Base-by-base conservation (phyloP, 1,284 basidiomycete genomes). In the Apiotrichum porosum region DNA sequence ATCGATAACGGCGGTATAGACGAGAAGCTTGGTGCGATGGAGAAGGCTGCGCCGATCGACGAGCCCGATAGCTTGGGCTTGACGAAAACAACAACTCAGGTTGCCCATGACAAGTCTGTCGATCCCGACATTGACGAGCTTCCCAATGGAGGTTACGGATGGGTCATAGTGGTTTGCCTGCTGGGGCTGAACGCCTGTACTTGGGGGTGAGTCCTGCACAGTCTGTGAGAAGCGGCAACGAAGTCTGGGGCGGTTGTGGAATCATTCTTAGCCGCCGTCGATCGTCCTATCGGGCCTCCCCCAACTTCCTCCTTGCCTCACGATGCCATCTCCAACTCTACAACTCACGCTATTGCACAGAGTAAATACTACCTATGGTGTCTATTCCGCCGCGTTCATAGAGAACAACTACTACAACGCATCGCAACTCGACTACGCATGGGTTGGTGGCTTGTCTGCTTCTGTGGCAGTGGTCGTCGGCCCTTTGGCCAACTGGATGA, bases 331-430 rank as follows among this genome's bases (percentile, higher is more conserved):
- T 28, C 26, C 26, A 28, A 6, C 26, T 6, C 26, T 6, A 28
- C 26, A 6, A 28, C 26, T 6, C 26, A 28, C 8, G 12, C 26
- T 26, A 47, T 34, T 44, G 12, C 9, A 52, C 56, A 73, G 73
- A 18, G 60, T 71, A 51, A 75, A 75, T 51, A 73, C 73, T 6
- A 72, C 72, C 3, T 76, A 75, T 38, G 74, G 74, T 17, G 71
- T 76, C n/a, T 76, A 69, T 58, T 63, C 73, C 6, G 61, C 72
- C 12, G 75, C 68, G 51, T 76, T 75, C 47, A 60, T 69, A 15
- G 44, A 69, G 22, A 61, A 75, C 57, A 67, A 75, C 57, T 72
- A 72, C 53, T 76, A 73, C 41, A 60, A 6, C 60, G 69, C 21
- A 69, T 63, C 23, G 63, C 72, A 19, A 62, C 66, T 75, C 40